Conservation (phyloP, 2,329 filamentous ascomycete genomes). For the Fusarium oligoseptatum region DNA sequence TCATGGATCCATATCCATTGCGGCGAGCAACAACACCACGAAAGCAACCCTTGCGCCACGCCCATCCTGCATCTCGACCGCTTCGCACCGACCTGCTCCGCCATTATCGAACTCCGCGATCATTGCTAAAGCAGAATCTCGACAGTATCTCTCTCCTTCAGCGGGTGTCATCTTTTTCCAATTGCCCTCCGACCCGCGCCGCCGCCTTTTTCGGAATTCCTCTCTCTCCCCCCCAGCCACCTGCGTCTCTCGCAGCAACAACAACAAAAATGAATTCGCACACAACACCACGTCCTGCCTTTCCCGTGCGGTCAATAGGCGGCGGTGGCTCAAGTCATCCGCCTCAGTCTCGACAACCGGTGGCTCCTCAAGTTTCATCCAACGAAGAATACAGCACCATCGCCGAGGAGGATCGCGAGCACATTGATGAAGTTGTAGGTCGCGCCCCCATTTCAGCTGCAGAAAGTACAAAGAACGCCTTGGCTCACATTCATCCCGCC, state of each 20-base stretch:
- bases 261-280: constrained; percentile 53
- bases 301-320: constrained; percentile 52
- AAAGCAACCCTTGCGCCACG: constrained; percentile 36
- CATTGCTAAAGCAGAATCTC: constrained; percentile 24
- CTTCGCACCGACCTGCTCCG: constrained; percentile 13
- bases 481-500: constrained; percentile 29
- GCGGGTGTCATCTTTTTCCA: constrained; percentile 12
- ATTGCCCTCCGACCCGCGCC: constrained; percentile 19
- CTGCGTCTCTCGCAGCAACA: constrained; percentile 16
- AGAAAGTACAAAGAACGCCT: constrained; percentile 1
- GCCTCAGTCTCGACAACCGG: constrained; percentile 50
- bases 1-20: constrained; percentile 28
- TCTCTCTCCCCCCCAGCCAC: constrained; percentile 21
- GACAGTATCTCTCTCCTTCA: constrained; percentile 4
- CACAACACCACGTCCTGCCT: constrained; percentile 53
- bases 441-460: neutral
- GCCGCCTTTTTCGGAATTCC: constrained; percentile 14
- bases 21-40: constrained; percentile 27
- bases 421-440: constrained; percentile 92
- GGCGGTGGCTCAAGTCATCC: constrained; percentile 49
- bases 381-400: constrained; percentile 63
- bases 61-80: constrained; percentile 24
- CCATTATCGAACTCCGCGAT: constrained; percentile 26
- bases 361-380: constrained; percentile 51
- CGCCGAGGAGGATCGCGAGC: constrained; percentile 90